These are phyloP conservation scores for Thymus mandschuricus DNA, from an alignment of 257 asterid species.

Conservation along the genomic window DNA sequence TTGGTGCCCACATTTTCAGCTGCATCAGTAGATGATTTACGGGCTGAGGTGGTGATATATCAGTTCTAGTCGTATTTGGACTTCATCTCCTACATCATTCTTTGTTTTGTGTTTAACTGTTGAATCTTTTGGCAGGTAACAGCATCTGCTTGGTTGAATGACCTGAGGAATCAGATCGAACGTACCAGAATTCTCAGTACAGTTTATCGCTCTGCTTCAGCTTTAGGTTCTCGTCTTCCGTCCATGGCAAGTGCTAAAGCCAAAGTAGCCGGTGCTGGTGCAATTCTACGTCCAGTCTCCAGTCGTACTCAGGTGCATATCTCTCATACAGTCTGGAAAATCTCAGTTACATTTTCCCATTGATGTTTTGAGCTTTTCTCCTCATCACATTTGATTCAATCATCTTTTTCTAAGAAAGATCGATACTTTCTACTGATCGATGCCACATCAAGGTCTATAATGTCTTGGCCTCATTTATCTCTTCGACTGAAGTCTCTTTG, in stretches of 20 bases:
- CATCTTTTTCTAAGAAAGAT: too few relatives aligned
- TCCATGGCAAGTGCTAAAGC: slow-evolving; percentile 93
- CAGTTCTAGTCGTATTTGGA: slow-evolving; percentile 2
- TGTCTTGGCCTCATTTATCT: background rate
- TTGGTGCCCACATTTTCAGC: slow-evolving; percentile 96
- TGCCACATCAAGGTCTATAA: background rate
- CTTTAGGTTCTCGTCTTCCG: slow-evolving; percentile 97
- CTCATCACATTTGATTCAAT: background rate
- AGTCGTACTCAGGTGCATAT: slow-evolving; percentile 78
- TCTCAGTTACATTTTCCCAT: too few relatives aligned
- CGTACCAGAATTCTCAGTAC: slow-evolving; percentile 92
- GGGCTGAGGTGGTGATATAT: slow-evolving; percentile 77
- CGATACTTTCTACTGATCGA: background rate
- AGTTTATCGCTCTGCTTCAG: slow-evolving; percentile 96
- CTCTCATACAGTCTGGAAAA: slow-evolving; percentile 7
- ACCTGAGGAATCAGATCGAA: slow-evolving; percentile 88
- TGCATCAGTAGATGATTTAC: slow-evolving; percentile 95
- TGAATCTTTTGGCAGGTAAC: slow-evolving; percentile 63
- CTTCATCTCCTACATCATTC: background rate
- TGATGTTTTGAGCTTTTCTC: background rate
- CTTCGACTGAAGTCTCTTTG: slow-evolving; percentile 4
- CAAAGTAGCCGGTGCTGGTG: slow-evolving; percentile 98
- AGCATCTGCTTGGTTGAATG: slow-evolving; percentile 98
- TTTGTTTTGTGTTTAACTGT: background rate
- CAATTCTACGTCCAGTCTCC: slow-evolving; percentile 91